Conservation (phyloP, 345 rosid genomes). For the rapeseed (Brassica napus) region DNA sequence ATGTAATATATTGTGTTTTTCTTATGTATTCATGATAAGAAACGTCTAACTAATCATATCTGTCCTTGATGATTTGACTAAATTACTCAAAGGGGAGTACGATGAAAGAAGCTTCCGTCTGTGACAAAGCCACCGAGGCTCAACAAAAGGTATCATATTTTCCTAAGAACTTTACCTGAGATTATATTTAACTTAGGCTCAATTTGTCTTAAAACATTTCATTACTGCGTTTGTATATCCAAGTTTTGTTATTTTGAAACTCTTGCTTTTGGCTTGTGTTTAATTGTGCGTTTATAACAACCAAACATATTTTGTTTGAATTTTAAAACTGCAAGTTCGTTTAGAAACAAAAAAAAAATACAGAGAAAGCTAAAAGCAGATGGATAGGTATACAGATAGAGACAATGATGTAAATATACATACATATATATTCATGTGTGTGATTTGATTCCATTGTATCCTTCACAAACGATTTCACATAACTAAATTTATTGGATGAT, state of each 20-base stretch:
- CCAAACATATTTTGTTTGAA: not conserved
- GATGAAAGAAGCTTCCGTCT: slow-evolving; percentile 36
- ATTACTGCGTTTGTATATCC: not conserved
- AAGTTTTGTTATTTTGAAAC: not conserved
- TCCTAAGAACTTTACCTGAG: not conserved
- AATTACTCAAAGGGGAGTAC: slow-evolving; percentile 16
- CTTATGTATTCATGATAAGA: not conserved
- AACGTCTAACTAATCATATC: not conserved
- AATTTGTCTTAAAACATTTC: not conserved
- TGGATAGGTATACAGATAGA: not conserved
- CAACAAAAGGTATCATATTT: slow-evolving; percentile 33
- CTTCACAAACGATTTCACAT: not conserved
- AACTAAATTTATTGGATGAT: not conserved
- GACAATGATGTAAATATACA: not conserved
- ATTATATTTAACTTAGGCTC: not conserved
- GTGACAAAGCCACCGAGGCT: slow-evolving; percentile 39
- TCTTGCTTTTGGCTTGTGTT: not conserved
- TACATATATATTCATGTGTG: not conserved
- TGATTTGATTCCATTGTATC: not conserved
- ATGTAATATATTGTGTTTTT: slow-evolving; percentile 20
- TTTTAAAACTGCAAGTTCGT: not conserved
- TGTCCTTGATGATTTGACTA: not conserved
- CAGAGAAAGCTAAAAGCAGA: not conserved
- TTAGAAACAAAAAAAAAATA: not conserved
- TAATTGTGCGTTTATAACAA: not conserved